Conservation (phyloP, 2,329 filamentous ascomycete genomes). For the Trichoderma simmonsii region DNA sequence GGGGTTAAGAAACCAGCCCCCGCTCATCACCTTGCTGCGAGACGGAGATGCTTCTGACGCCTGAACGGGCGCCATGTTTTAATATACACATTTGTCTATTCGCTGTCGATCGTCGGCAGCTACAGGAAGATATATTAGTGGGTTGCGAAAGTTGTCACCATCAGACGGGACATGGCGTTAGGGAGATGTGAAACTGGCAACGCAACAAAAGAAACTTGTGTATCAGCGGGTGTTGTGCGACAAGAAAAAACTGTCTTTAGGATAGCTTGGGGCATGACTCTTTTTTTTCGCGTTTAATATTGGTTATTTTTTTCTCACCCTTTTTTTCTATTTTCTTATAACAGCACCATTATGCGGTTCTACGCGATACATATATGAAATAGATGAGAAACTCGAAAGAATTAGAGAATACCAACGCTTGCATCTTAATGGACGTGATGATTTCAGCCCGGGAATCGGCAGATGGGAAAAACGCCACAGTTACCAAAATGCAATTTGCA, state of each 20-base stretch:
- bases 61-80: not conserved
- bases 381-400: not conserved
- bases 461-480: not conserved
- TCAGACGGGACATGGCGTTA: conserved; percentile 22
- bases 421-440: not conserved
- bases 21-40: not conserved
- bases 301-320: not conserved
- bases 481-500: not conserved
- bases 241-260: conserved; percentile 6
- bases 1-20: not conserved
- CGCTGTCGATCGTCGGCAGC: not conserved
- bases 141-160: conserved; percentile 15
- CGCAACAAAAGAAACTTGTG: conserved; percentile 4
- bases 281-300: not conserved
- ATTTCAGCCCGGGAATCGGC: not conserved
- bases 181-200: conserved; percentile 17
- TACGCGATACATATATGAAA: not conserved
- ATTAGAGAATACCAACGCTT: not conserved
- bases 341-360: not conserved
- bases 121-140: not conserved
- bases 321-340: not conserved
- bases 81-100: conserved; percentile 8
- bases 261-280: conserved; percentile 15
- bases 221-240: conserved; percentile 8
- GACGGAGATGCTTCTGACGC: not conserved